Evolutionary conservation across 2,329 filamentous ascomycete species (phyloP).

Genomic region (Alternaria arbusti): DNA sequence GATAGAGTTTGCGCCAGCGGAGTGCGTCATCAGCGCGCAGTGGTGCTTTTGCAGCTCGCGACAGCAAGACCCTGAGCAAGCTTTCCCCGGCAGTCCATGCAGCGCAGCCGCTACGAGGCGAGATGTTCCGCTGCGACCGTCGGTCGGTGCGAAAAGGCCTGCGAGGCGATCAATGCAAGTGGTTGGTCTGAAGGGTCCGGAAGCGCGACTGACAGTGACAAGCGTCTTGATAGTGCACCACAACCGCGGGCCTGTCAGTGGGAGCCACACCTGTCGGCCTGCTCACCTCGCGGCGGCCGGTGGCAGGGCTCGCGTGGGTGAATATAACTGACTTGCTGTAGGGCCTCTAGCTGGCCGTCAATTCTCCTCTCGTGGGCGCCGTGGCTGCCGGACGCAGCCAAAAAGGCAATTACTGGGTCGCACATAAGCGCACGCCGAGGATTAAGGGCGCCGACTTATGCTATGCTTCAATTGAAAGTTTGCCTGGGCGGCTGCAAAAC

Average conservation of each 20-base stretch:
- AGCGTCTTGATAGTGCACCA: constrained; percentile 36
- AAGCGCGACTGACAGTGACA: constrained; percentile 42
- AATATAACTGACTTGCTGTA: constrained; percentile 1
- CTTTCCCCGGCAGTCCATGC: constrained; percentile 21
- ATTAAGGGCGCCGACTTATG: constrained; percentile 26
- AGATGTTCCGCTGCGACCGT: constrained; percentile 20
- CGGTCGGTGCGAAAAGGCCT: constrained; percentile 20
- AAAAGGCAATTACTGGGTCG: constrained; percentile 13
- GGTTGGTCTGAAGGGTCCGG: constrained; percentile 35
- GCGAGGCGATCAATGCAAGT: constrained; percentile 21
- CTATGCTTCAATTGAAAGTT: constrained; percentile 29
- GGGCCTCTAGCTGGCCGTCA: neutral
- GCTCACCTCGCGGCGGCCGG: constrained; percentile 17
- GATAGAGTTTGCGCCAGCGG: constrained; percentile 16
- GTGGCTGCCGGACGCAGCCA: constrained; percentile 11
- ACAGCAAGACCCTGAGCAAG: constrained; percentile 23
- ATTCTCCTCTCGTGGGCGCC: constrained; percentile 1
- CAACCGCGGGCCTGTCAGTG: constrained; percentile 39
- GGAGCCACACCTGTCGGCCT: constrained; percentile 40
- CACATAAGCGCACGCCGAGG: constrained; percentile 23
- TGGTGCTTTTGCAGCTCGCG: constrained; percentile 13
- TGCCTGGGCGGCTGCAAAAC: constrained; percentile 33
- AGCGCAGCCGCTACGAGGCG: constrained; percentile 15
- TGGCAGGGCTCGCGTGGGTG: constrained; percentile 12
- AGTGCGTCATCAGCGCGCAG: constrained; percentile 10